A percentile compares a stretch with the other conserved stretches of the same genome.
phyloP scores from a whole-genome alignment of 2,329 filamentous ascomycete genomes.

The Eutypella sp. region DNA sequence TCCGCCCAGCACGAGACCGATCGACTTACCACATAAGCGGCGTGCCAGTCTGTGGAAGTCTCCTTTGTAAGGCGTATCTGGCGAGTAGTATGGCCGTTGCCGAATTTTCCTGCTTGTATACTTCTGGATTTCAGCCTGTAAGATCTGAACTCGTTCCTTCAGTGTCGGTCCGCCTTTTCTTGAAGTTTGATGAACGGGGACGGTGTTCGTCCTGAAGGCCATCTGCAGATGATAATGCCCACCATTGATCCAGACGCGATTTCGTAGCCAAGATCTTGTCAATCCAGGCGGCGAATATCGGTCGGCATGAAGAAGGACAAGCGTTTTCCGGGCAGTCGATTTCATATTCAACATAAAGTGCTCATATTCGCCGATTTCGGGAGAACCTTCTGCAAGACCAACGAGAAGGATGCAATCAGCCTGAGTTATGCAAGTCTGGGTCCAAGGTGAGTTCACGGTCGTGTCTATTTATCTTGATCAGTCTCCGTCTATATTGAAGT shows the following conservation, averaged over 20 bases:
- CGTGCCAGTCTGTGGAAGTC: conserved; percentile 93
- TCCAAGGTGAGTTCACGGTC: conserved; percentile 96
- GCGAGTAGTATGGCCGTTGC: conserved; percentile 82
- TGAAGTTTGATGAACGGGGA: conserved; percentile 69
- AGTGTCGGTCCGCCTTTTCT: conserved; percentile 79
- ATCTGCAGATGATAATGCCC: conserved; percentile 98
- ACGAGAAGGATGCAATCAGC: conserved; percentile 94
- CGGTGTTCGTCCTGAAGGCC: conserved; percentile 71
- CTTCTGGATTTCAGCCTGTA: conserved; percentile 97
- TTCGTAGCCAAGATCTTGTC: conserved; percentile 84
- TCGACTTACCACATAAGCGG: conserved; percentile 85
- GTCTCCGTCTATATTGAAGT: conserved; percentile 9
- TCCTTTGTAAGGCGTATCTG: conserved; percentile 89
- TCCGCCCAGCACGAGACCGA: conserved; percentile 89
- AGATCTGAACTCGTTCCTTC: conserved; percentile 87
- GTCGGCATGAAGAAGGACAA: conserved; percentile 85
- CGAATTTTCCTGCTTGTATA: conserved; percentile 93
- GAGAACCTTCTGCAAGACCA: conserved; percentile 82
- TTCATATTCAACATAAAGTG: conserved; percentile 95
- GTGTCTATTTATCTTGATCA: conserved; percentile 59
- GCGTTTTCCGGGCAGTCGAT: conserved; percentile 87
- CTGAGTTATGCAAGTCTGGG: conserved; percentile 94
- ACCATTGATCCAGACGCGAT: conserved; percentile 96
- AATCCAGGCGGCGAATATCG: conserved; percentile 80
- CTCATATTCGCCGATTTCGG: conserved; percentile 92